phyloP scores from a whole-genome alignment of 306 rosid genomes.

The Cucurbita pepo region DNA sequence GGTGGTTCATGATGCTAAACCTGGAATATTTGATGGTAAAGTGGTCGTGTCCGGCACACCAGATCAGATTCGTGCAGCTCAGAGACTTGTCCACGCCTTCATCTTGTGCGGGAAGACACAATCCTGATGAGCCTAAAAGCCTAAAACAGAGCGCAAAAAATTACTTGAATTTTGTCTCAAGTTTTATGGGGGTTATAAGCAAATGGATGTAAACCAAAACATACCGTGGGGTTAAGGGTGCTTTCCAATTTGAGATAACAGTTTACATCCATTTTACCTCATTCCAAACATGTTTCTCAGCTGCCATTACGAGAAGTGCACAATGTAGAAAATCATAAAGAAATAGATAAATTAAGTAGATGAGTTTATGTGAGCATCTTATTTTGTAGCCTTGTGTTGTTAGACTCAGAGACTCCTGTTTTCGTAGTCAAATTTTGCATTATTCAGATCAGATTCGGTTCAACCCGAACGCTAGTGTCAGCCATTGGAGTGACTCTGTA shows the following conservation, averaged over 20 bases:
- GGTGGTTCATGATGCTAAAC: conserved; percentile 42
- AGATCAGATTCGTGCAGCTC: conserved; percentile 49
- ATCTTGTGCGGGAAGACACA: conserved; percentile 50
- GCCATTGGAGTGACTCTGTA: neutral
- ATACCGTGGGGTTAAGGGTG: neutral
- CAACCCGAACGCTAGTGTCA: neutral
- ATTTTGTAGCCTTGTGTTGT: neutral
- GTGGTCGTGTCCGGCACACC: conserved; percentile 44
- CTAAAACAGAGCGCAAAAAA: neutral
- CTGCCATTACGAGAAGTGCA: neutral
- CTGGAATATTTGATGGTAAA: conserved; percentile 41
- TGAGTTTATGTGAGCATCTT: neutral
- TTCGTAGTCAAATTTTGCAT: neutral
- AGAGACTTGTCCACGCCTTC: conserved; percentile 77
- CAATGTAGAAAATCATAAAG: neutral
- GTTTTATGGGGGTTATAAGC: neutral
- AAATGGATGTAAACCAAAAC: neutral
- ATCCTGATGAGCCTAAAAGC: conserved; percentile 6
- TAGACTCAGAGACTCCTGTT: neutral
- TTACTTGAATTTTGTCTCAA: neutral
- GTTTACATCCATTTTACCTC: neutral
- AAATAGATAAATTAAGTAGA: neutral
- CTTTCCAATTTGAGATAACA: neutral
- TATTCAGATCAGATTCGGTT: neutral
- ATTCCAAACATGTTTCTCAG: neutral